Evolutionary conservation across 2,329 filamentous ascomycete genomes (phyloP).

Genomic region (Scedosporium minutisporum): DNA sequence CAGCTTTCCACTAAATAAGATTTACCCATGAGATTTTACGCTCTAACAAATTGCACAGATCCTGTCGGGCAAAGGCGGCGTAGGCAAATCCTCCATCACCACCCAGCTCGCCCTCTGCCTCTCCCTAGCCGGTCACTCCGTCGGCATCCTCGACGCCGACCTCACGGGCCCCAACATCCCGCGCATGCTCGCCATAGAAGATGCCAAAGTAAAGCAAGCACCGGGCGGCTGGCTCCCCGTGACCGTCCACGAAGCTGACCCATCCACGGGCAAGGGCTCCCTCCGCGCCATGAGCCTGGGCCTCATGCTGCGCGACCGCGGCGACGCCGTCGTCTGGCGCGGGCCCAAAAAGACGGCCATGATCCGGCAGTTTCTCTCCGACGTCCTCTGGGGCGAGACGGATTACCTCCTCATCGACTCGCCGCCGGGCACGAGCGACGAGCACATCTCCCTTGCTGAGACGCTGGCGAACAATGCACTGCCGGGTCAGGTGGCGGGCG

Average conservation of each 20-base stretch:
- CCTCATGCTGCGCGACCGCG: conserved; percentile 73
- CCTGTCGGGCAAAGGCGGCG: conserved; percentile 93
- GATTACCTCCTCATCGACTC: conserved; percentile 94
- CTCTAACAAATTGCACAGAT: conserved; percentile 34
- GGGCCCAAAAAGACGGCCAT: conserved; percentile 98
- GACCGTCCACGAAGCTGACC: conserved; percentile 58
- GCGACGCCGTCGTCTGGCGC: conserved; percentile 92
- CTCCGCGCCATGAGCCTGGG: conserved; percentile 86
- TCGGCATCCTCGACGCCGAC: conserved; percentile 93
- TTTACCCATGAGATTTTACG: not conserved
- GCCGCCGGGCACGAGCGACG: conserved; percentile 89
- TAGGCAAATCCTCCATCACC: conserved; percentile 96
- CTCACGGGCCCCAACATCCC: conserved; percentile 95
- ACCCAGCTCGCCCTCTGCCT: conserved; percentile 90
- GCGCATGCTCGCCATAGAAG: conserved; percentile 83
- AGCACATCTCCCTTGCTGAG: conserved; percentile 91
- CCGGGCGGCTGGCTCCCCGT: conserved; percentile 91
- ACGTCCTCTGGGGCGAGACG: conserved; percentile 79
- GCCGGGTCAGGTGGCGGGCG: conserved; percentile 66
- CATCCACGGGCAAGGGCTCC: conserved; percentile 44
- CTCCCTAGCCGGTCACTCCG: conserved; percentile 73
- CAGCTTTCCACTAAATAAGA: not conserved
- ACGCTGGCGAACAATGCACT: conserved; percentile 58
- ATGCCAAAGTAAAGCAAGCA: conserved; percentile 81
- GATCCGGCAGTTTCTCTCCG: conserved; percentile 90